These are phyloP conservation scores for Fraxinus americana DNA, from an alignment of 257 asterid genomes.

Conservation along the genomic window DNA sequence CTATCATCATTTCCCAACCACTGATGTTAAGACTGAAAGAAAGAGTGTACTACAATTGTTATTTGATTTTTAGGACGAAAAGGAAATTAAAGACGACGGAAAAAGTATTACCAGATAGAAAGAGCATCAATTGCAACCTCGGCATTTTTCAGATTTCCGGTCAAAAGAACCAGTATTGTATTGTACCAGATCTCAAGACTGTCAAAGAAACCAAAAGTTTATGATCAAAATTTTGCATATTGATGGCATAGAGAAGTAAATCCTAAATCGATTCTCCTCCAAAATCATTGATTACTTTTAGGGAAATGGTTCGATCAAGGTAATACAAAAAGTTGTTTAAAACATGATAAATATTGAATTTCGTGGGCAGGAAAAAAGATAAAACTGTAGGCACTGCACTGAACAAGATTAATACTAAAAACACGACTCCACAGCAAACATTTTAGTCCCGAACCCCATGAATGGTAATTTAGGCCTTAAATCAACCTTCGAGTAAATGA, in stretches of 20 bases:
- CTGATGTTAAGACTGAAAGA: constrained; percentile 62
- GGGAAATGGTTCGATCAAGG: too few species aligned
- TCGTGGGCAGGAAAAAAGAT: not conserved
- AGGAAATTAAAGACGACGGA: not conserved
- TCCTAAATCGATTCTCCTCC: too few species aligned
- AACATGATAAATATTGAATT: too few species aligned
- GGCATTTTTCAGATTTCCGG: constrained; percentile 64
- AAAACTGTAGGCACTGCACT: not conserved
- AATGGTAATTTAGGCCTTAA: too few species aligned
- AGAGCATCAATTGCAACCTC: constrained; percentile 71
- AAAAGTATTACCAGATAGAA: constrained; percentile 60
- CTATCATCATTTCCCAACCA: constrained; percentile 84
- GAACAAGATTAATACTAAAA: not conserved
- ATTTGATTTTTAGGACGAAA: not conserved
- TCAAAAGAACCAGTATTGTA: constrained; percentile 59
- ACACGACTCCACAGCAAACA: too few species aligned
- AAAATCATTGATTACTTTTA: too few species aligned
- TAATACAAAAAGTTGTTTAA: too few species aligned
- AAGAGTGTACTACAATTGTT: not conserved
- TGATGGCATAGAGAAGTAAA: not conserved
- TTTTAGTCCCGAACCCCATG: not conserved
- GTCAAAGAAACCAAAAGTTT: constrained; percentile 10
- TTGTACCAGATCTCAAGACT: constrained; percentile 85
- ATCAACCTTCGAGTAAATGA: not conserved
- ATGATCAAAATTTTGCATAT: not conserved